Base-by-base conservation (phyloP, 139 green algal genomes). In the Desmodesmus armatus region DNA sequence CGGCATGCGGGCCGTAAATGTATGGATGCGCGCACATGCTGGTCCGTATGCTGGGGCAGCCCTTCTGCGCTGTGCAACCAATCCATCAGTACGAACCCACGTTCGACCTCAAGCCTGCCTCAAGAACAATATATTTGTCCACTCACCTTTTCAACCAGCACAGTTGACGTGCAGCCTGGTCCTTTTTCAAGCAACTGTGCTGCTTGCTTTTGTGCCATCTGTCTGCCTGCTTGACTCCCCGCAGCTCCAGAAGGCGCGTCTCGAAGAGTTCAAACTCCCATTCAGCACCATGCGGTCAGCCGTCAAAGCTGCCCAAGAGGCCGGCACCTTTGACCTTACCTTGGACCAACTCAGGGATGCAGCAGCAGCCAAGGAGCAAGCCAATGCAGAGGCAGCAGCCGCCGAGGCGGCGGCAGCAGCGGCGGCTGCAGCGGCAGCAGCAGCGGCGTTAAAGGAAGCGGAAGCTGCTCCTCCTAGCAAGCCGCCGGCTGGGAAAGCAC, bases 281-380 rank as follows among this genome's bases (percentile, higher is more conserved):
- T 43, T 70, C 6, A 31, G n/a, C 0, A 43, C 44, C 11, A 69
- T 70, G 43, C 19, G 47, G 41, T 13, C 44, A 25, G 79, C 79
- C 21, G 43, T 75, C 11, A 21, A 78, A 25, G 62, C 79, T 47
- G 79, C 79, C 17, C 47, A 55, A 33, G 63, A 29, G 13, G 79
- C 77, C 51, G 79, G 79, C 29, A 85, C 79, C 3, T 78, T 85
- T 47, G 63, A 58, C 43, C 43, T 78, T n/a, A 85, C 79, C 17
- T 29, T 44, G 33, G 31, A 55, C 3, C 19, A 85, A 44, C 43
- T 77, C 29, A 49, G 51, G 3, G 47, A 21, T 0, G 69, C 69
- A 55, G 43, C n/a, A n/a, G n/a, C n/a, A n/a, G n/a, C n/a, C n/a
- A n/a, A n/a, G n/a, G n/a, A 74, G 65, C 5, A 43, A 44, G 65